These are phyloP conservation scores for Botrytis medusae DNA, from an alignment of 2,329 filamentous ascomycete genomes.

Conservation along the genomic window DNA sequence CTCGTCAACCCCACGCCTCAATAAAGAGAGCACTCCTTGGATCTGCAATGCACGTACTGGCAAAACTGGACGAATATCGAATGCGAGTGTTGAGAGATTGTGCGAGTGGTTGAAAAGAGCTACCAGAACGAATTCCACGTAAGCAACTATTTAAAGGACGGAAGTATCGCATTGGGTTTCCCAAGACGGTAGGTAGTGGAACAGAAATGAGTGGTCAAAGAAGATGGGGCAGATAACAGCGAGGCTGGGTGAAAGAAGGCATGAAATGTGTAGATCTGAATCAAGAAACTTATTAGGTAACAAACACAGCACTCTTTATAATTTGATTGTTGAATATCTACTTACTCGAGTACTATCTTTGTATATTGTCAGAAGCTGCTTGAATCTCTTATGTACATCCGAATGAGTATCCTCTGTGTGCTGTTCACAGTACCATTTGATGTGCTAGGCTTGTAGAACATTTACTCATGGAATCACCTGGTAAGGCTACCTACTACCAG, in stretches of 20 bases:
- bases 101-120: constrained; percentile 17
- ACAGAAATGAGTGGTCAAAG: constrained; percentile 9
- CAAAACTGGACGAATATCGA: constrained; percentile 29
- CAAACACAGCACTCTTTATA: neutral
- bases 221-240: constrained; percentile 22
- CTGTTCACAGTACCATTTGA: neutral
- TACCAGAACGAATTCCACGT: constrained; percentile 21
- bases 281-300: neutral
- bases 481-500: neutral
- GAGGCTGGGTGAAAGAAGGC: constrained; percentile 1
- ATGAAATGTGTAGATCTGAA: neutral
- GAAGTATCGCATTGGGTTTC: constrained; percentile 33
- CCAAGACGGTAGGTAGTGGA: constrained; percentile 20
- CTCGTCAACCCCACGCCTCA: neutral
- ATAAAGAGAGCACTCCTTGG: constrained; percentile 13
- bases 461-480: neutral
- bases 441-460: neutral
- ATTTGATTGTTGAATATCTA: neutral
- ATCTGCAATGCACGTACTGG: constrained; percentile 22
- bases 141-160: constrained; percentile 30
- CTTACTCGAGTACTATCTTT: neutral
- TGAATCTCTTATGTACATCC: neutral
- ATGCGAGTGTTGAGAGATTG: constrained; percentile 32
- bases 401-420: neutral
- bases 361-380: too few relatives aligned